Evolutionary conservation across 2,329 filamentous ascomycete genomes (phyloP).

Genomic region (Capronia epimyces): DNA sequence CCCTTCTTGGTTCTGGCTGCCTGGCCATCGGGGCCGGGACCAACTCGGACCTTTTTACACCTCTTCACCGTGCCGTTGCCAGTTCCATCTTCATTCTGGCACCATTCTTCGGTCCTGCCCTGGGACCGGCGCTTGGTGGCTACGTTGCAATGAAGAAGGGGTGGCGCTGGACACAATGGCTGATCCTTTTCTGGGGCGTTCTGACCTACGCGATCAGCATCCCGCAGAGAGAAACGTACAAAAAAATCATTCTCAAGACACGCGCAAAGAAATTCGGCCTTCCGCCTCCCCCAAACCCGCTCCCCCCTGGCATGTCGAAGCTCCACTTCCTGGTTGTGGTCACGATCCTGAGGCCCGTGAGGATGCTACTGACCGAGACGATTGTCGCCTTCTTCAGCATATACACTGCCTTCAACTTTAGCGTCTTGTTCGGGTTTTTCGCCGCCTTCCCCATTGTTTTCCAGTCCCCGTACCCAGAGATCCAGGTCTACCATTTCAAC

Average conservation of each 20-base stretch:
- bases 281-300: conserved; percentile 61
- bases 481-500: conserved; percentile 59
- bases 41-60: conserved; percentile 54
- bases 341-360: conserved; percentile 51
- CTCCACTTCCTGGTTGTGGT: conserved; percentile 37
- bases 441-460: conserved; percentile 82
- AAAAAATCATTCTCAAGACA: conserved; percentile 61
- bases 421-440: conserved; percentile 75
- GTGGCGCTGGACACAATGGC: conserved; percentile 70
- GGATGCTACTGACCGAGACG: conserved; percentile 62
- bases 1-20: conserved; percentile 63
- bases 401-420: conserved; percentile 72
- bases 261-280: conserved; percentile 49
- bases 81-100: conserved; percentile 52
- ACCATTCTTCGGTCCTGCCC: conserved; percentile 62
- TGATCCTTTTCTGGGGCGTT: conserved; percentile 60
- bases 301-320: conserved; percentile 54
- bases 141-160: conserved; percentile 59
- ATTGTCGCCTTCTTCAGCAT: conserved; percentile 63
- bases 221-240: conserved; percentile 58
- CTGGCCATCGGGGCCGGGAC: conserved; percentile 65
- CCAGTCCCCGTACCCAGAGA: conserved; percentile 38
- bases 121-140: conserved; percentile 64
- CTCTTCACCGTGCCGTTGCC: conserved; percentile 52
- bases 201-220: conserved; percentile 57